Conservation (phyloP, 2,329 filamentous ascomycete genomes). For the Cladobotryum mycophilum region DNA sequence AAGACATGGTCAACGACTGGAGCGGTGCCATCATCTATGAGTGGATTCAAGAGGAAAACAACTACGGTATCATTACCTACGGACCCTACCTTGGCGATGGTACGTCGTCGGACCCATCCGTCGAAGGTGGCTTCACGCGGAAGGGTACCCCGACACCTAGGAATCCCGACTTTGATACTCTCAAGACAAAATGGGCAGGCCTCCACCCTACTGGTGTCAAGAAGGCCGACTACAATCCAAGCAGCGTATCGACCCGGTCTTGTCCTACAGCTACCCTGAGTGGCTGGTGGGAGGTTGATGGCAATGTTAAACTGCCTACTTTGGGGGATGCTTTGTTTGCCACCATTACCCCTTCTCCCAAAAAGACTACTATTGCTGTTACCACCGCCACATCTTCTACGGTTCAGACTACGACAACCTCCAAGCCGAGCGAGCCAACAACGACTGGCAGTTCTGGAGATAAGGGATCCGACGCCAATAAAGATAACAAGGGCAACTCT, state of each 20-base stretch:
- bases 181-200: constrained; percentile 70
- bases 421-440: neutral
- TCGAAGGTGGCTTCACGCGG: constrained; percentile 61
- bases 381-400: constrained; percentile 2
- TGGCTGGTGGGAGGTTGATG: constrained; percentile 75
- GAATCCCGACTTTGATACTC: constrained; percentile 69
- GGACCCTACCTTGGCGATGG: constrained; percentile 48
- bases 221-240: constrained; percentile 58
- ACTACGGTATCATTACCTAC: constrained; percentile 77
- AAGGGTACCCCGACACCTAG: constrained; percentile 68
- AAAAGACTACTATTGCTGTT: constrained; percentile 14
- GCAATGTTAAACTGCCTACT: constrained; percentile 62
- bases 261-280: constrained; percentile 65
- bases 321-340: constrained; percentile 46
- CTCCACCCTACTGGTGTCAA: constrained; percentile 63
- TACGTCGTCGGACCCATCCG: constrained; percentile 35
- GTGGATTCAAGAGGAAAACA: constrained; percentile 79
- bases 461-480: neutral
- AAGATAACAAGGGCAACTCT: constrained; percentile 10
- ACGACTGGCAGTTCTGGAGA: neutral
- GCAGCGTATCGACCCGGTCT: constrained; percentile 52
- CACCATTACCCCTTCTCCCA: constrained; percentile 17
- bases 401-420: neutral
- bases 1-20: constrained; percentile 62
- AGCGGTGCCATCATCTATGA: constrained; percentile 83